Conservation (phyloP, 768 basidiomycete genomes). For the Crucibulum laeve region DNA sequence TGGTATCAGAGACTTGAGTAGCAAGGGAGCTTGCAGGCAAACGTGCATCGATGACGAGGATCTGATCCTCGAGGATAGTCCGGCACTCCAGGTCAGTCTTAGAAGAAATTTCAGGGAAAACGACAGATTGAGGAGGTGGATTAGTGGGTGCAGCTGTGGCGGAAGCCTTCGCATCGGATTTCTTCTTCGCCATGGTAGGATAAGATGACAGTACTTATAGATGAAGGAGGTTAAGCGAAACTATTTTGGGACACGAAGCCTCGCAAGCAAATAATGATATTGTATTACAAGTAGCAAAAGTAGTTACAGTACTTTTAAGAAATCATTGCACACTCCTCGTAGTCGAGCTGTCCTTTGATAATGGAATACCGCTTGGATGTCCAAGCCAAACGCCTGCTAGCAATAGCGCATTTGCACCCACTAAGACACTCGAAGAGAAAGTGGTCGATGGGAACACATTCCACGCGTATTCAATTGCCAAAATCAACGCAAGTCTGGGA, state of each 20-base stretch:
- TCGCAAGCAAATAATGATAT: too few species aligned
- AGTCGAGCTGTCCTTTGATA: background rate
- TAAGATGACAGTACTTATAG: background rate
- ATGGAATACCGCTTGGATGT: constrained; percentile 7
- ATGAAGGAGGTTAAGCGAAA: too few species aligned
- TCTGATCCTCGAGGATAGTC: constrained; percentile 58
- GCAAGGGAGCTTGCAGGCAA: background rate
- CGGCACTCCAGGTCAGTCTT: constrained; percentile 44
- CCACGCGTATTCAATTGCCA: constrained; percentile 14
- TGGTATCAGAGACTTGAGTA: background rate
- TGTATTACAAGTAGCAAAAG: too few species aligned
- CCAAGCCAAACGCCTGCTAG: constrained; percentile 30
- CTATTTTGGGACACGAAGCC: too few species aligned
- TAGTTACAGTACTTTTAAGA: too few species aligned
- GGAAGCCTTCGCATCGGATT: constrained; percentile 6
- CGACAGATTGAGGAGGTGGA: constrained; percentile 6
- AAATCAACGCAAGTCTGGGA: constrained; percentile 54
- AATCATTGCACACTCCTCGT: too few species aligned
- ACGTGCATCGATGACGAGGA: constrained; percentile 56
- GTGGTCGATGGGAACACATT: constrained; percentile 14
- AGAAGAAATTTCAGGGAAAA: constrained; percentile 38
- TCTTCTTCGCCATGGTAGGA: constrained; percentile 20
- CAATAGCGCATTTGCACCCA: constrained; percentile 20
- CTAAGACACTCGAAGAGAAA: constrained; percentile 21
- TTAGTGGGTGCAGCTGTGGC: constrained; percentile 1